These are phyloP conservation scores for Mycena albidolilacea DNA, from an alignment of 768 basidiomycete genomes.

Conservation along the genomic window DNA sequence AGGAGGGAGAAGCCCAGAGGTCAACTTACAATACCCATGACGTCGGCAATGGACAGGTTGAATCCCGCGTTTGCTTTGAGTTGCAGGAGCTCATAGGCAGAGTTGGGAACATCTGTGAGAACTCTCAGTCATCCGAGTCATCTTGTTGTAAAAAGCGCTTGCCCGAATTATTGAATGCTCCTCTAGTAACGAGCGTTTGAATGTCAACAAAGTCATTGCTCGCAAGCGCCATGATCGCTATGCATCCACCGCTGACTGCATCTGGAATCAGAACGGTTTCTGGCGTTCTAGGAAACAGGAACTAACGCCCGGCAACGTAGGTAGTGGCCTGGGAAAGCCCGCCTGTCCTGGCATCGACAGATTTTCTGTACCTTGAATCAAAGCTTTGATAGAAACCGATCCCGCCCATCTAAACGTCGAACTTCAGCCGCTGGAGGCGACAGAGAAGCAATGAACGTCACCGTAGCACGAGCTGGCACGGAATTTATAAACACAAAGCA, in stretches of 20 bases:
- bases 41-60: conserved; percentile 15
- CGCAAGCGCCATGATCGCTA: conserved; percentile 25
- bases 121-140: not conserved
- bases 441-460: conserved; percentile 1
- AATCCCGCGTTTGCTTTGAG: conserved; percentile 26
- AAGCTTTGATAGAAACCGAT: conserved; percentile 30
- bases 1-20: not conserved
- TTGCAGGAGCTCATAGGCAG: conserved; percentile 20
- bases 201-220: conserved; percentile 25
- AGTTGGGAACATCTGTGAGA: not conserved
- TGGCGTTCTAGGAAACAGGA: not conserved
- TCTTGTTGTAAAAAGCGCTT: not conserved
- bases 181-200: conserved; percentile 25
- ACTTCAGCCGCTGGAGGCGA: conserved; percentile 1
- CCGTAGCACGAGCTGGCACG: conserved; percentile 6
- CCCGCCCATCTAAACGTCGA: conserved; percentile 20
- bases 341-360: conserved; percentile 18
- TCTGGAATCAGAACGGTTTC: conserved; percentile 12
- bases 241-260: conserved; percentile 24
- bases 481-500: not conserved
- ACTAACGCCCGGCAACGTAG: conserved; percentile 29
- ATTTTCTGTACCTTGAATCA: conserved; percentile 27
- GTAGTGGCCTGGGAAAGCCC: conserved; percentile 28
- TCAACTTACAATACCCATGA: not conserved
- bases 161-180: conserved; percentile 20